Evolutionary conservation across 179 eudicot species (phyloP), one percentile per base, ranked within the genome.

Genomic region (Beta corolliflora): DNA sequence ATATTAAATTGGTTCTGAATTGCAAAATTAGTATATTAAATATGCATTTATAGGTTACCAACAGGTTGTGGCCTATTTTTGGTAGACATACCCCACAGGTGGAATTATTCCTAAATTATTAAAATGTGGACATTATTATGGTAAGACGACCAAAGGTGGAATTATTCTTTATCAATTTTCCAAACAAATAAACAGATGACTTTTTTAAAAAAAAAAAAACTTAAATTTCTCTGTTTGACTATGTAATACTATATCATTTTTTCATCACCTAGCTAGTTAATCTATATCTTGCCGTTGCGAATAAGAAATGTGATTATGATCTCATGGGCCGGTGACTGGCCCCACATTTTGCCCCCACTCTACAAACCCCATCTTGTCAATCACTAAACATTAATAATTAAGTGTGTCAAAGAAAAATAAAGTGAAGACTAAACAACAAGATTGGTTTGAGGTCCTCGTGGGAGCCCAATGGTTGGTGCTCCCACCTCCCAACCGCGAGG

Each of bases 321-420:
- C 82, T 92, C 90, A 89, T 91, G 91, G 96, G 93, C 89, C 92
- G 96, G 96, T 84, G 85, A 79, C 8, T 76, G 90, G 86, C 59
- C 79, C 92, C 90, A 84, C 89, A 64, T 14, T 36, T 71, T 58
- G 83, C 80, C 84, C 77, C 75, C 74, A 63, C 82, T 21, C 58
- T 15, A 58, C n/a, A 50, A 52, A 52, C 80, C 65, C 68, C 79
- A 64, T 72, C 77, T 36, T 73, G 67, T 77, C 73, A 84, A 15
- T 72, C 73, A 64, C 63, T n/a, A 50, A 19, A 9, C 25, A 44
- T 12, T 23, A 6, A 70, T 2, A n/a, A 73, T 50, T 48, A 48
- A 48, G 52, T 48, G 9, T 48, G 52, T 48, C 52, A 48, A 48
- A 66, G 45, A 1, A 41, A 4, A 23, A 63, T 66, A 53, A 77